Percentiles rank a stretch among this genome's conserved stretches.
Evolutionary conservation across 1,284 basidiomycete genomes (phyloP).

Genomic region (Malassezia brasiliensis): DNA sequence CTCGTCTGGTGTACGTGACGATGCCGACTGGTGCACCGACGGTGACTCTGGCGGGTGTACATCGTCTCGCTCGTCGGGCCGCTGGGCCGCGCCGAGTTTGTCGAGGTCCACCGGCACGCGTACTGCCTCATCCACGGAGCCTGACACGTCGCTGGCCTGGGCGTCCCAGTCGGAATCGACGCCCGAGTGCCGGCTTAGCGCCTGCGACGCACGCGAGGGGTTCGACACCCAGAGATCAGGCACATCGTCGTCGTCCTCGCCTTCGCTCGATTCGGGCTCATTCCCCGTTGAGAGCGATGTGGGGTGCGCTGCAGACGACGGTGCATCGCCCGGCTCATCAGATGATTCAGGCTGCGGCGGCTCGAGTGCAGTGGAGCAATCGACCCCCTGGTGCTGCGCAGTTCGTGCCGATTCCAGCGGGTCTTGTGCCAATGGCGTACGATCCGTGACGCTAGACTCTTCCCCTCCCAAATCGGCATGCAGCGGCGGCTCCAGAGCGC

Average conservation of each 20-base stretch:
- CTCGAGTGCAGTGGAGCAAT: neutral
- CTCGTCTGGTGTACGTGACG: neutral
- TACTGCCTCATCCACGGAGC: neutral
- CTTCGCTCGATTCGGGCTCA: neutral
- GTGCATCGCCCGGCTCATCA: too few species aligned
- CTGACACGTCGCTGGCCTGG: conserved; percentile 1
- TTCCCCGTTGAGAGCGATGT: neutral
- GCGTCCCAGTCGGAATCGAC: neutral
- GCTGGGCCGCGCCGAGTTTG: neutral
- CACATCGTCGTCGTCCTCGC: neutral
- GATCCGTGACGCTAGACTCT: too few species aligned
- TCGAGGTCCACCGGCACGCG: neutral
- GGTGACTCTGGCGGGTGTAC: neutral
- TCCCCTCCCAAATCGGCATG: neutral
- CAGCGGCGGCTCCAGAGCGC: neutral
- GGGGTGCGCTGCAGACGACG: too few species aligned
- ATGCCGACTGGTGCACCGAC: neutral
- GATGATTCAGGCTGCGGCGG: too few species aligned
- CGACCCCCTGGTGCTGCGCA: neutral
- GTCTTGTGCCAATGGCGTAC: too few species aligned
- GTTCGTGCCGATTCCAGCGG: neutral
- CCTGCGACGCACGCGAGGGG: neutral
- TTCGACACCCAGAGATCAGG: conserved; percentile 3
- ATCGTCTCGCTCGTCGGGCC: neutral
- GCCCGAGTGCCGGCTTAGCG: neutral